These are phyloP conservation scores for Atalantia buxifolia DNA, from an alignment of 345 rosid genomes.

Conservation along the genomic window DNA sequence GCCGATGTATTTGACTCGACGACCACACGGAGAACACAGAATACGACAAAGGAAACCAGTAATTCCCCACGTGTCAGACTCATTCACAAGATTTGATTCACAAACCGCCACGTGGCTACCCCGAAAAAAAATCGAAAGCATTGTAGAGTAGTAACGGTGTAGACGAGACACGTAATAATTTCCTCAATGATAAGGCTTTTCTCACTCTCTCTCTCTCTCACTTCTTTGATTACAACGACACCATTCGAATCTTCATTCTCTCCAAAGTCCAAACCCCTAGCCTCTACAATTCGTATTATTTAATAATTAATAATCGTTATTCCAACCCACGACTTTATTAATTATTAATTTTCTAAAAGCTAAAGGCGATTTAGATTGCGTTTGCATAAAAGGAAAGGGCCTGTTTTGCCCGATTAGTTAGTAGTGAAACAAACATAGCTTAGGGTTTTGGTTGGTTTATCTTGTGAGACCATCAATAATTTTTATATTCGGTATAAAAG, in stretches of 20 bases:
- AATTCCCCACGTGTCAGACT: not conserved
- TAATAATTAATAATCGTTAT: too few relatives aligned
- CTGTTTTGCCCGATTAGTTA: not conserved
- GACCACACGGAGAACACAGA: not conserved
- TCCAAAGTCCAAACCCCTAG: not conserved
- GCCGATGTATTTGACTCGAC: not conserved
- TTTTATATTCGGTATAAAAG: not conserved
- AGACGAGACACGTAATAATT: not conserved
- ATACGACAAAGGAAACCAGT: not conserved
- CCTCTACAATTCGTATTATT: not conserved
- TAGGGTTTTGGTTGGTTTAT: not conserved
- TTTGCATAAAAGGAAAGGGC: not conserved
- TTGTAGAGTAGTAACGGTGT: too few relatives aligned
- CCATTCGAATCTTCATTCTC: not conserved
- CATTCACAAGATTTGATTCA: not conserved
- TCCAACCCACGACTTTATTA: too few relatives aligned
- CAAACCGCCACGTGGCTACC: not conserved
- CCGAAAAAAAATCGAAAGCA: too few relatives aligned
- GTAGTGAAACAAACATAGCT: not conserved
- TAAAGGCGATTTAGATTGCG: not conserved
- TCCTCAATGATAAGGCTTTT: not conserved
- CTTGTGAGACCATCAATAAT: not conserved
- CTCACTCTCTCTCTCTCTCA: not conserved
- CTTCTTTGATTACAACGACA: constrained; percentile 7
- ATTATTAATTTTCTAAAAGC: not conserved